Evolutionary conservation across 1,139 yeast species (phyloP), one percentile per base, ranked within the genome.

Genomic region (Kodamaea arcana): DNA sequence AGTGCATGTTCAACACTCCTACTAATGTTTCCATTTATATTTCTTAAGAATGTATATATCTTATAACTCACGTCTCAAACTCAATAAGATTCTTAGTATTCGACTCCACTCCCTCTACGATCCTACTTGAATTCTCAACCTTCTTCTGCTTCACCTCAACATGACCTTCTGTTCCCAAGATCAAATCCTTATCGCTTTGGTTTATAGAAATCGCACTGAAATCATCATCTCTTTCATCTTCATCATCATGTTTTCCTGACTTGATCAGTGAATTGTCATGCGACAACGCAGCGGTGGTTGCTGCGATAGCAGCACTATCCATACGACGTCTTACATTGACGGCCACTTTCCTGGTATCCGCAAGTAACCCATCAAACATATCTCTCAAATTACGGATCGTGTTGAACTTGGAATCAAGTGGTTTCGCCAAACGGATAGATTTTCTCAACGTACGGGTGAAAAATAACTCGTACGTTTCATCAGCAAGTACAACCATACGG

Each of bases 401-500:
- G 43, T 66, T 69, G 31, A 73, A 56, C 33, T 69, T 52, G 34
- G 70, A 48, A 31, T 67, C 73, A 20, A 74, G 60, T 5, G 75
- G 73, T 44, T 78, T 76, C 27, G 79, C 76, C 27, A 88, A 67
- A 48, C 83, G 87, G 33, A 88, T 72, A 0, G 94, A 76, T 7
- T 68, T 58, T 35, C 82, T 72, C 30, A 83, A 68, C 1, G 90
- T 83, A 18, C 69, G 64, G 24, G 86, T 72, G 58, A 92, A 92
- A 45, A 90, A 77, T 27, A 83, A 65, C 54, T 92, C 97, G 46
- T 88, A 82, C 0, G 97, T 85, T 51, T 88, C 97, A 56, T 90
- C 96, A 0, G 97, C 97, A 12, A 92, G 68, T 3, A 92, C 67
- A 2, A 92, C 94, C 98, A 92, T 92, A 46, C 98, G 70, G 63